Evolutionary conservation across 192 early-diverging fungal species (phyloP), one percentile per base, ranked within the genome.

Genomic region (Geosiphon pyriformis): DNA sequence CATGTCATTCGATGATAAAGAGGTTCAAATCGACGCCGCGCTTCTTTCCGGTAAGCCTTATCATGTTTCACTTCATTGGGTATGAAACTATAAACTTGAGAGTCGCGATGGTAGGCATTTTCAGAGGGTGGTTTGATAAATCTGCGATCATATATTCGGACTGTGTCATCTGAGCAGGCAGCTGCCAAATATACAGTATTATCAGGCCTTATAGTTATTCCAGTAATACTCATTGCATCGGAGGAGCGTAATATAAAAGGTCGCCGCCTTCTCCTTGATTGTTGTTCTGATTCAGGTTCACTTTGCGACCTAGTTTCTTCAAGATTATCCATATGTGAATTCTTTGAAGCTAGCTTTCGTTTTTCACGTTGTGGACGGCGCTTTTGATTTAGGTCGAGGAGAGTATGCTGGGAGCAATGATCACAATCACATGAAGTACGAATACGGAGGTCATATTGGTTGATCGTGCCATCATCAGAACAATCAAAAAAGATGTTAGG

Each of bases 401-500:
- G 69, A 22, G 66, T 69, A 27, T 80, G 77, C 11, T 53, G 71
- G 2, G 59, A 32, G 66, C 79, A 80, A 23, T 20, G 35, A 25
- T 67, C 57, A 31, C 71, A 72, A 23, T 46, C 32, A 69, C 79
- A 80, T 52, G 68, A 71, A 31, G 71, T 76, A 15, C 59, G 59
- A 18, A 80, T 70, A 20, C 79, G 62, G 20, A 58, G 72, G 60
- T 80, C 79, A 18, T 78, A 80, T 46, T 67, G 71, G 49, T 80
- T 80, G 17, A 78, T 69, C 25, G 32, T 68, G 11, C 76, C 76
- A 49, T 82, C 81, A 22, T 78, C 80, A 11, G 74, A 55, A 51
- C 80, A 78, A 59, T 70, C 69, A 49, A 75, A 82, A 70, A 82
- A 82, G 2, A 82, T 61, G 48, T 74, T 65, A 0, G 78, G 34